These are phyloP conservation scores for Acacia melanoxylon DNA, from an alignment of 306 rosid genomes.

Conservation along the genomic window DNA sequence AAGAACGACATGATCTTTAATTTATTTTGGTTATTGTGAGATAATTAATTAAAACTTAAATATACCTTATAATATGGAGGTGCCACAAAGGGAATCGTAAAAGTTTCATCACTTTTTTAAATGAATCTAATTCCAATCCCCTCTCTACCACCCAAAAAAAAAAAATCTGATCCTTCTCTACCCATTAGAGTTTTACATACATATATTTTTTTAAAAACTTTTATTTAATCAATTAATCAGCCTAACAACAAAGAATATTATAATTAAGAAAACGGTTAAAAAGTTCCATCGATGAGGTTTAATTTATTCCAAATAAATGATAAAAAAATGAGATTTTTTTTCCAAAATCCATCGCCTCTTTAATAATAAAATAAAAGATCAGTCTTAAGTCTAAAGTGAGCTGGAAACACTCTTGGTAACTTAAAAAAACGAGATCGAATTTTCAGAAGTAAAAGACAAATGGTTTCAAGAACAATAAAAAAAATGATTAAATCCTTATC, in stretches of 20 bases:
- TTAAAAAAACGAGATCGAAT: too few species aligned
- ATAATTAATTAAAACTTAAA: too few species aligned
- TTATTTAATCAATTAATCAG: background rate
- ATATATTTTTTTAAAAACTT: background rate
- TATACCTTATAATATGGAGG: too few species aligned
- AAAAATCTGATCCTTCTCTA: background rate
- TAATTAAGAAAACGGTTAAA: background rate
- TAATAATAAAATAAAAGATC: background rate
- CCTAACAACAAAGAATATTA: background rate
- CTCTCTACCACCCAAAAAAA: background rate
- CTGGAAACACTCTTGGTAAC: too few species aligned
- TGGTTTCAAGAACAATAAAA: too few species aligned
- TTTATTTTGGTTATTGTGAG: too few species aligned
- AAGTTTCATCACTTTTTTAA: background rate
- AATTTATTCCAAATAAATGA: background rate
- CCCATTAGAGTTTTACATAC: background rate
- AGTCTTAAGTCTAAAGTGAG: too few species aligned
- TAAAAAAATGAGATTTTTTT: background rate
- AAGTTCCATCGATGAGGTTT: background rate
- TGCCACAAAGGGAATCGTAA: background rate
- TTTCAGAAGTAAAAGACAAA: too few species aligned
- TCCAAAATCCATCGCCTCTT: background rate
- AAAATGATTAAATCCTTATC: too few species aligned
- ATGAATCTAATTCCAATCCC: background rate
- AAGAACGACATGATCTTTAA: too few species aligned